phyloP scores from a whole-genome alignment of 805 yeast species.

The Sporopachydermia lactativora region DNA sequence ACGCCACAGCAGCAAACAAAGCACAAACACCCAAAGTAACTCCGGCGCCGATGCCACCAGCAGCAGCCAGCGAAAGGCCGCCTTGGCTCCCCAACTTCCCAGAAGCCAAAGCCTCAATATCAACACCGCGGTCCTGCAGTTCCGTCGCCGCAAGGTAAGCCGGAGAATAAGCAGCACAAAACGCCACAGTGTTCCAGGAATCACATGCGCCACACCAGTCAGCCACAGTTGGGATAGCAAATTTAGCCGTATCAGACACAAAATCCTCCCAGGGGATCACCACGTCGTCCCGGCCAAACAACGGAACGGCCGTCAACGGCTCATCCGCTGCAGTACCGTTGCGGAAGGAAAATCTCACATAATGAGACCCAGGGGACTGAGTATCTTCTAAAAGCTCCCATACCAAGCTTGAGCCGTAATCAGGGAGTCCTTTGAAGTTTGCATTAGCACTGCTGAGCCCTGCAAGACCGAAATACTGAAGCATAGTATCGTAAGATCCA shows the following conservation, averaged over 20 bases:
- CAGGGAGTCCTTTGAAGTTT: slow-evolving; percentile 31
- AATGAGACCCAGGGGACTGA: slow-evolving; percentile 11
- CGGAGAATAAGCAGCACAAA: slow-evolving; percentile 23
- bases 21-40: slow-evolving; percentile 28
- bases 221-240: slow-evolving; percentile 16
- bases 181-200: slow-evolving; percentile 11
- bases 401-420: slow-evolving; percentile 31
- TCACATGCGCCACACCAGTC: slow-evolving; percentile 30
- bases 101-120: slow-evolving; percentile 15
- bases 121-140: slow-evolving; percentile 19
- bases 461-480: slow-evolving; percentile 24
- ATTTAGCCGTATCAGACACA: slow-evolving; percentile 14
- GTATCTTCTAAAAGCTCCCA: slow-evolving; percentile 26
- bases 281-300: slow-evolving; percentile 22
- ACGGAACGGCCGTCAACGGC: slow-evolving; percentile 21
- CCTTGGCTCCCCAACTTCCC: slow-evolving; percentile 13
- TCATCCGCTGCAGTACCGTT: slow-evolving; percentile 25
- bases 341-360: slow-evolving; percentile 30
- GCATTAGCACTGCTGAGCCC: slow-evolving; percentile 21
- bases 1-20: too few relatives aligned
- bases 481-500: slow-evolving; percentile 32
- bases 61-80: slow-evolving; percentile 24
- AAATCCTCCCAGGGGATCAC: slow-evolving; percentile 26
- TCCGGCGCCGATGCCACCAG: slow-evolving; percentile 41
- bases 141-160: slow-evolving; percentile 19